A percentile compares a stretch with the other conserved stretches of the same genome.
phyloP scores from a whole-genome alignment of 2,329 filamentous ascomycete genomes.

The Paracoccidioides lutzii region DNA sequence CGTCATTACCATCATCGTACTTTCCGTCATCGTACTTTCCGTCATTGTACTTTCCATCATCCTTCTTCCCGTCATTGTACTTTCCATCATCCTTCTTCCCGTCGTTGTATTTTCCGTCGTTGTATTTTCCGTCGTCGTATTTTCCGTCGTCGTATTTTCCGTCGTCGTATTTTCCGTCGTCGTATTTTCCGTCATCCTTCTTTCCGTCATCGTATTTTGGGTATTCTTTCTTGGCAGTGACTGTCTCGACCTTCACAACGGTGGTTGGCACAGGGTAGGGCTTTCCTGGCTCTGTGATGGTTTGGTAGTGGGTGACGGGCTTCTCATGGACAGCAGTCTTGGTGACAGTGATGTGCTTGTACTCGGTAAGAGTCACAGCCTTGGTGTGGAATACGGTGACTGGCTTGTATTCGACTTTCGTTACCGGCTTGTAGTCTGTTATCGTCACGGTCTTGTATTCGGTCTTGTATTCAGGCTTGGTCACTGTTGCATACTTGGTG shows the following conservation, averaged over 20 bases:
- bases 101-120: too few relatives aligned
- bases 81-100: background rate
- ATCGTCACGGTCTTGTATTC: slow-evolving; percentile 2
- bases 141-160: background rate
- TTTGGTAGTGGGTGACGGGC: background rate
- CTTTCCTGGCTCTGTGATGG: background rate
- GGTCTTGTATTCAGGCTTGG: background rate
- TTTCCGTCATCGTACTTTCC: background rate
- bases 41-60: background rate
- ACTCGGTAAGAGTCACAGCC: slow-evolving; percentile 1
- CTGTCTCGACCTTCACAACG: background rate
- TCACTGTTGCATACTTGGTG: background rate
- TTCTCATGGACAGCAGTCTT: slow-evolving; percentile 1
- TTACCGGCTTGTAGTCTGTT: slow-evolving; percentile 4
- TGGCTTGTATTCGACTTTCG: slow-evolving; percentile 4
- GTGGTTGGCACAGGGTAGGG: background rate
- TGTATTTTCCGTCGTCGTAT: background rate
- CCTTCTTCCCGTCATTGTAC: background rate
- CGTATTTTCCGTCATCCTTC: background rate
- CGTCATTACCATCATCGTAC: background rate
- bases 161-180: background rate
- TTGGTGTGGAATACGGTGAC: slow-evolving; percentile 2
- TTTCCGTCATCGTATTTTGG: background rate
- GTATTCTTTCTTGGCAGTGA: slow-evolving; percentile 1
- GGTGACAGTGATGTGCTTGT: background rate